These are phyloP conservation scores for Diaporthe helianthi DNA, from an alignment of 2,329 filamentous ascomycete genomes.

Conservation along the genomic window DNA sequence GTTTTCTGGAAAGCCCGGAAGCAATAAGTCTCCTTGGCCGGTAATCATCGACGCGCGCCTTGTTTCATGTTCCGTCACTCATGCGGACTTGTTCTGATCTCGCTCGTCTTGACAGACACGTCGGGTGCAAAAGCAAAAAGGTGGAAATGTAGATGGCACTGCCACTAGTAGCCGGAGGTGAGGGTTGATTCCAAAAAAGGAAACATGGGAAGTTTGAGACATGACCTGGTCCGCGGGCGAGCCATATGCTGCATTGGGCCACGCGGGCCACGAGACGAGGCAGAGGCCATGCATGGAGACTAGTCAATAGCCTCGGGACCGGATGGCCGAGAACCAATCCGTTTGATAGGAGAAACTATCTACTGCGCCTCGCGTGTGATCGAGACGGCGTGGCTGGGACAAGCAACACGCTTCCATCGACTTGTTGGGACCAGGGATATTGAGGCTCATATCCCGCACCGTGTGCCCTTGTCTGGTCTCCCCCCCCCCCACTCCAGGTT, in stretches of 20 bases:
- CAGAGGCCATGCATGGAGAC: background rate
- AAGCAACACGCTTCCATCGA: constrained; percentile 5
- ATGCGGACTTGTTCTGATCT: background rate
- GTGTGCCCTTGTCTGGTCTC: background rate
- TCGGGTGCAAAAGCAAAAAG: constrained; percentile 1
- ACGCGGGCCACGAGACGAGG: constrained; percentile 18
- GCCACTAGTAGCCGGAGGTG: constrained; percentile 2
- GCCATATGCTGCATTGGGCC: constrained; percentile 8
- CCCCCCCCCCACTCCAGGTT: too few relatives aligned
- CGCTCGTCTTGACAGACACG: background rate
- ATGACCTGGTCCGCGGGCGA: constrained; percentile 7
- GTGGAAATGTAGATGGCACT: background rate
- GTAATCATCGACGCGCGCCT: constrained; percentile 3
- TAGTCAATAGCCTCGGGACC: background rate
- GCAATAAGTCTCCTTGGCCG: constrained; percentile 9
- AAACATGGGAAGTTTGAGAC: constrained; percentile 16
- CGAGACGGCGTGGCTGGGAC: constrained; percentile 19
- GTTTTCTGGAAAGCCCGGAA: constrained; percentile 5
- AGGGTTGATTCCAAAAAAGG: background rate
- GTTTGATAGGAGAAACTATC: background rate
- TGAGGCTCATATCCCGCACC: constrained; percentile 6
- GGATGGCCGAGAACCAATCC: constrained; percentile 2
- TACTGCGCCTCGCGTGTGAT: background rate
- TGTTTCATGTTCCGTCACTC: constrained; percentile 8
- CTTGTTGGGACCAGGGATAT: background rate